Conservation (phyloP, 1,284 basidiomycete species). For the Cryptococcus jaspeensis region DNA sequence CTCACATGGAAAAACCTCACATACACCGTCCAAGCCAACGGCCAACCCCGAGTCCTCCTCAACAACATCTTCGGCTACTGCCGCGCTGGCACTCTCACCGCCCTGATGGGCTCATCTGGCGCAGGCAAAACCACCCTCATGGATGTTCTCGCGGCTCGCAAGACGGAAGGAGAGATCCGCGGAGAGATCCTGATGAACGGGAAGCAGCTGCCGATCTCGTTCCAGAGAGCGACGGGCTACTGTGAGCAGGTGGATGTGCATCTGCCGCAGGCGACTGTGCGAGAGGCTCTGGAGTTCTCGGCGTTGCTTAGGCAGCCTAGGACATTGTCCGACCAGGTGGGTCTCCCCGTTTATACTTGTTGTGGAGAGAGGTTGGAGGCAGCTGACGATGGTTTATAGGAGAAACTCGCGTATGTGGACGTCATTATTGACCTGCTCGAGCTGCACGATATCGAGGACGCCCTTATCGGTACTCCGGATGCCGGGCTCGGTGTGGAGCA, state of each 20-base stretch:
- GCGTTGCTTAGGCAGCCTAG: conserved; percentile 75
- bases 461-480: conserved; percentile 52
- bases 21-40: conserved; percentile 53
- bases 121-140: conserved; percentile 53
- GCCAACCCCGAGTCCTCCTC: conserved; percentile 50
- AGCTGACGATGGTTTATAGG: conserved; percentile 17
- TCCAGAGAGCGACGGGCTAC: conserved; percentile 56
- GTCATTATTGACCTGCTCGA: conserved; percentile 57
- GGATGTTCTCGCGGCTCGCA: conserved; percentile 53
- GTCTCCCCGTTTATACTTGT: neutral
- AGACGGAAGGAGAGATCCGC: conserved; percentile 40
- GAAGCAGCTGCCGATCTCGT: conserved; percentile 50
- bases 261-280: conserved; percentile 55
- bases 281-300: conserved; percentile 78
- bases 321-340: conserved; percentile 58
- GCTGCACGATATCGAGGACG: conserved; percentile 54
- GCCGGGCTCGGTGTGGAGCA: conserved; percentile 56
- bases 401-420: conserved; percentile 57
- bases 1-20: conserved; percentile 53
- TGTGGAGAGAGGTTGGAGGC: neutral
- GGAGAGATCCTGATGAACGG: conserved; percentile 55
- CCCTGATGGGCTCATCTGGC: conserved; percentile 52
- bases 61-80: conserved; percentile 56
- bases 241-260: conserved; percentile 48
- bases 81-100: conserved; percentile 55